Conservation (phyloP, 1,284 basidiomycete species). For the Leccinum solheimii region DNA sequence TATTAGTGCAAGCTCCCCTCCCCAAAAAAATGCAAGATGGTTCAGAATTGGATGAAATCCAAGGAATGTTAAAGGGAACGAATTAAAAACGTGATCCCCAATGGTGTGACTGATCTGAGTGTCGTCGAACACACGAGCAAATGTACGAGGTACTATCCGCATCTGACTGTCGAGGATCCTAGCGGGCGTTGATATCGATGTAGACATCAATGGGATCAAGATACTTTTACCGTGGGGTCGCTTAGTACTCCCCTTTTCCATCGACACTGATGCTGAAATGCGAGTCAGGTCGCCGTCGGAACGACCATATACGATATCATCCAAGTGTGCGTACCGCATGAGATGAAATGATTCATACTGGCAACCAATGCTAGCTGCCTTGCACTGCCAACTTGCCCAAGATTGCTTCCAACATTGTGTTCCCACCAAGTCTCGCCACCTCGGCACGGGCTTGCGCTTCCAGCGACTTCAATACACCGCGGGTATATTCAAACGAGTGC, state of each 20-base stretch:
- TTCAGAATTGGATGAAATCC: too few species aligned
- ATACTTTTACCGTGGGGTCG: neutral
- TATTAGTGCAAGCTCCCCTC: too few species aligned
- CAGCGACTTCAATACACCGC: constrained; percentile 52
- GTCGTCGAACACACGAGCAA: neutral
- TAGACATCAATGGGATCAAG: neutral
- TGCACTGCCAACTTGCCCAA: constrained; percentile 20
- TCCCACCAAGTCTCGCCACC: constrained; percentile 29
- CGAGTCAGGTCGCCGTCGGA: neutral
- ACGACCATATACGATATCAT: neutral
- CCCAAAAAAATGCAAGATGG: too few species aligned
- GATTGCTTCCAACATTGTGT: constrained; percentile 26
- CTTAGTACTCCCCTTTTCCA: neutral
- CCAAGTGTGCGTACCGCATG: neutral
- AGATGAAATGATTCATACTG: neutral
- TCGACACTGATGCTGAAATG: neutral
- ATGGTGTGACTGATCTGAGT: too few species aligned
- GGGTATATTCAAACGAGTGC: constrained; percentile 71
- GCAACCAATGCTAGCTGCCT: neutral
- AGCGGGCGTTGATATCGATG: neutral
- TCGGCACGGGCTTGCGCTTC: constrained; percentile 46
- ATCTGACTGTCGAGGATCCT: neutral
- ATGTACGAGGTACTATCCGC: neutral
- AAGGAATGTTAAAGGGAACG: too few species aligned
- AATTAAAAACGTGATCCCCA: too few species aligned